Evolutionary conservation across 768 basidiomycete genomes (phyloP).

Genomic region (Basidioascus undulatus): DNA sequence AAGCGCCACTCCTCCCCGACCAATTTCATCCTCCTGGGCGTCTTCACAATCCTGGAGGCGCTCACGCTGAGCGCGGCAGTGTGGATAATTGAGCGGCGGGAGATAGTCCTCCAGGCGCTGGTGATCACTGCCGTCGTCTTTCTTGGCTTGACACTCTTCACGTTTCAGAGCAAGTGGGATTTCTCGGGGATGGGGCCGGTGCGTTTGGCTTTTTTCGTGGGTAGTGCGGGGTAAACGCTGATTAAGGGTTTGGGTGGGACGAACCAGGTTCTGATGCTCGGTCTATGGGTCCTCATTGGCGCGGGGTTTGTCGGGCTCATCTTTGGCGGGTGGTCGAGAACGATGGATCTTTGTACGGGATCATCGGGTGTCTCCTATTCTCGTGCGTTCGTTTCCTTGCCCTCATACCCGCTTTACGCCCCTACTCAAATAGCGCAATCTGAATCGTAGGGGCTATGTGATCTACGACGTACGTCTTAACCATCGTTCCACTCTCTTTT

Average conservation of each 20-base stretch:
- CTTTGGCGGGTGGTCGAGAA: slow-evolving; percentile 57
- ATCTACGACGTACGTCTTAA: slow-evolving; percentile 9
- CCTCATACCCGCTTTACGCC: neutral
- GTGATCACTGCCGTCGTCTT: slow-evolving; percentile 82
- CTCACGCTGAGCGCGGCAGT: slow-evolving; percentile 54
- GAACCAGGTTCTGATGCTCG: slow-evolving; percentile 36
- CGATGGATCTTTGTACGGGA: slow-evolving; percentile 33
- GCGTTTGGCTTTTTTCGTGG: slow-evolving; percentile 63
- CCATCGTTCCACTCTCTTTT: neutral
- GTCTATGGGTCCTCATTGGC: slow-evolving; percentile 16
- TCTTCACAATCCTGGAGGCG: slow-evolving; percentile 78
- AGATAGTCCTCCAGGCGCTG: slow-evolving; percentile 66
- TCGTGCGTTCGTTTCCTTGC: neutral
- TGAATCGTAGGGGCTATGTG: neutral
- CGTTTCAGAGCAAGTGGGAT: slow-evolving; percentile 73
- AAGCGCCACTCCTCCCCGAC: slow-evolving; percentile 74
- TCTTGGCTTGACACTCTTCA: slow-evolving; percentile 78
- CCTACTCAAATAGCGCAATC: neutral
- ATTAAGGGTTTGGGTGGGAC: slow-evolving; percentile 1
- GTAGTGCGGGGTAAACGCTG: slow-evolving; percentile 25
- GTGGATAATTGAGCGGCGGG: slow-evolving; percentile 14
- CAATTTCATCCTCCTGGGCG: slow-evolving; percentile 59
- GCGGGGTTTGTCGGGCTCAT: slow-evolving; percentile 42
- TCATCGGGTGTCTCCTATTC: slow-evolving; percentile 7
- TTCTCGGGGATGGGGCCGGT: slow-evolving; percentile 80